phyloP scores from a whole-genome alignment of 78 protist genomes.

The Dictyostelium intermedium region DNA sequence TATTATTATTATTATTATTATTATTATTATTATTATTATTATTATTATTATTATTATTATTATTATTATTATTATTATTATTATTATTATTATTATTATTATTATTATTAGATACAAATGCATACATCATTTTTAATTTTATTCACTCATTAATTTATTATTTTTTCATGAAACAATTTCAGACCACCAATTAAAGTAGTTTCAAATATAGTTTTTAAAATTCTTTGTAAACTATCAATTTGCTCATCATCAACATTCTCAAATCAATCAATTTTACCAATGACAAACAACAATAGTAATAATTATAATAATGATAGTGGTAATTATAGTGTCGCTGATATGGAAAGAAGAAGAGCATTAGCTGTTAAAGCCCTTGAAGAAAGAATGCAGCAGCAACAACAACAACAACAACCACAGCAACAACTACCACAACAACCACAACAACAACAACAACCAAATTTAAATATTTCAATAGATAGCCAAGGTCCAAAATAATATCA shows the following conservation, averaged over 20 bases:
- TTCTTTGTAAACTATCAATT: neutral
- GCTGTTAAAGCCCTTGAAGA: constrained; percentile 74
- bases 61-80: neutral
- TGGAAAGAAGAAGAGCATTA: constrained; percentile 76
- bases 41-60: neutral
- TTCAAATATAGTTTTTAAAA: constrained; percentile 38
- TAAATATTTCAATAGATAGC: neutral
- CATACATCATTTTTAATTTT: too few relatives aligned
- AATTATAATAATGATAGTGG: neutral
- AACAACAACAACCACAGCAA: constrained; percentile 15
- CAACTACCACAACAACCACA: neutral
- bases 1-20: neutral
- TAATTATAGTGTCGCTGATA: neutral
- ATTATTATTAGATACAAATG: neutral
- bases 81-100: too few relatives aligned
- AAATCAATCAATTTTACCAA: constrained; percentile 26
- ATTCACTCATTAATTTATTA: too few relatives aligned
- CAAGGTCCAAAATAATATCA: neutral
- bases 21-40: too few relatives aligned
- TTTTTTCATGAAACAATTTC: neutral
- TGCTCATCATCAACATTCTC: neutral
- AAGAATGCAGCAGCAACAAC: constrained; percentile 57
- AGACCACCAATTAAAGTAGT: constrained; percentile 47
- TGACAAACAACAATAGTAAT: neutral
- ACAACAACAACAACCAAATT: neutral